Base-by-base conservation (phyloP, 2,329 filamentous ascomycete genomes). In the Alternaria sp. region DNA sequence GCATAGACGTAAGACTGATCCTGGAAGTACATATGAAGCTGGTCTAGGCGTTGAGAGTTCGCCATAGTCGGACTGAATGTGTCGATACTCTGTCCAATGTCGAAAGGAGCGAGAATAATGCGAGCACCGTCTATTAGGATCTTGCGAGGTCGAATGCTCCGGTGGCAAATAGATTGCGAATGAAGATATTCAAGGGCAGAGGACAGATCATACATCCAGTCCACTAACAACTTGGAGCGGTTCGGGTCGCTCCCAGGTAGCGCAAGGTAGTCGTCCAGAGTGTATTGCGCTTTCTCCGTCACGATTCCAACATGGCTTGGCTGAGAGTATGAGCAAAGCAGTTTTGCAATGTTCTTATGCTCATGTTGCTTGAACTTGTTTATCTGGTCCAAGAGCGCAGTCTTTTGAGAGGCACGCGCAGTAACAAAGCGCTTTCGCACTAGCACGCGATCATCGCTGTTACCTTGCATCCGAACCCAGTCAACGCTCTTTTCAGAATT, bases 131-230 rank as follows among this genome's bases (percentile, higher is more conserved):
- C 71, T 41, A 80, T 74, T 14, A 80, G 62, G 14, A 80, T 79
- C 63, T 80, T 80, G 39, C 75, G 69, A 9, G 79, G 78, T 36
- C 78, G 70, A 28, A 80, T 78, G 52, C 65, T 72, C 12, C 75
- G 71, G 57, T 80, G 78, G 32, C 70, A 71, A n/a, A 79, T 74
- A 1, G 73, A 73, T 20, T 75, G 75, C 0, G 72, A 66, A 49
- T 80, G 78, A 3, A 80, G 70, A 58, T 77, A 78, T 11, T 78
- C 77, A 7, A 80, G 51, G 0, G 75, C 79, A 3, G 76, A 75
- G 1, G 78, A 74, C 3, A 80, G 69, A 52, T 80, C 78, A 53
- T 75, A 71, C 73, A 80, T 79, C 78, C 78, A 80, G 51, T 77
- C 75, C 9, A 80, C 66, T 0, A 80, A 69, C 7, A 75, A 53